These are phyloP conservation scores for Isoetes engelmannii DNA, from an alignment of 83 land plant genomes.

Conservation along the genomic window DNA sequence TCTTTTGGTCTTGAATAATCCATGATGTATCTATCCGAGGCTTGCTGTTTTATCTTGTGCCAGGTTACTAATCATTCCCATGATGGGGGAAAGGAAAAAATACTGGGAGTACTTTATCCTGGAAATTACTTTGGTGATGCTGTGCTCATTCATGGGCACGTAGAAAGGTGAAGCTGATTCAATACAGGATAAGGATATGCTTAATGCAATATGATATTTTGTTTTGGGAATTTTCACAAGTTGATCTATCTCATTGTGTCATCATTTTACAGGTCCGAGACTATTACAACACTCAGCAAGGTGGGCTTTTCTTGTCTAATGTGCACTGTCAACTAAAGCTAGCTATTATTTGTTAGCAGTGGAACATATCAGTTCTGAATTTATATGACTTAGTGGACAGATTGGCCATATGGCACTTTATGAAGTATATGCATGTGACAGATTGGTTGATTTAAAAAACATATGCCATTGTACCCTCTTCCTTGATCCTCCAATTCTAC, in stretches of 20 bases:
- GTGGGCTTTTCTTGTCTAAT: too few species aligned
- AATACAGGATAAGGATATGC: constrained; percentile 11
- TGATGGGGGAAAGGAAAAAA: constrained; percentile 16
- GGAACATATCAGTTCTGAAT: too few species aligned
- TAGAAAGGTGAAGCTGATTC: background rate
- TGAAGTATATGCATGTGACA: too few species aligned
- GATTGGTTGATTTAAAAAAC: too few species aligned
- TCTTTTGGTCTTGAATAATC: background rate
- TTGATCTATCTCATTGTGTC: background rate
- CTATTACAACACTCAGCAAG: too few species aligned
- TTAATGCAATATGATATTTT: background rate
- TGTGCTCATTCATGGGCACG: constrained; percentile 9
- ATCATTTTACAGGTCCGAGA: constrained; percentile 3
- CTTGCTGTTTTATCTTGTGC: background rate
- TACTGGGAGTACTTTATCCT: constrained; percentile 3
- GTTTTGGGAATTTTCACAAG: background rate
- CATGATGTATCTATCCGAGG: background rate
- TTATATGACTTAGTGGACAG: too few species aligned
- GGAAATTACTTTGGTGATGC: constrained; percentile 35
- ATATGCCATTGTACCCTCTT: too few species aligned
- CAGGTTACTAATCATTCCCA: constrained; percentile 3
- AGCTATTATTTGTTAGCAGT: too few species aligned
- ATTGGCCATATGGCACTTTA: too few species aligned
- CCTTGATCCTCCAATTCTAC: too few species aligned
- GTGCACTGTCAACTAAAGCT: too few species aligned